Evolutionary conservation across 1,284 basidiomycete genomes (phyloP).

Genomic region (Ganoderma sp.): DNA sequence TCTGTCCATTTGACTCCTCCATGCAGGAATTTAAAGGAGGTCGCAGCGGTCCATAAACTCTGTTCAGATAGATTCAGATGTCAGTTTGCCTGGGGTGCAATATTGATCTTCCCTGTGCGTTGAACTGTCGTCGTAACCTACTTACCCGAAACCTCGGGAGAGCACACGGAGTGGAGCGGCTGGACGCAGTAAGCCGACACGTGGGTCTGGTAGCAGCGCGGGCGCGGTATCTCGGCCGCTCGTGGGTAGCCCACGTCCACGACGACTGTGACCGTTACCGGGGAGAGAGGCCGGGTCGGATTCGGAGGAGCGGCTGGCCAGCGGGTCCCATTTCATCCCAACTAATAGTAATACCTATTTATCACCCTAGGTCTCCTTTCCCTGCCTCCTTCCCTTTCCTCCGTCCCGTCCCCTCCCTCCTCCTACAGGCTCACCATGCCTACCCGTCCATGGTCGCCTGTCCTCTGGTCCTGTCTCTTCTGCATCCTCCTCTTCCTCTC

Average conservation of each 20-base stretch:
- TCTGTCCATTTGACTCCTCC: neutral
- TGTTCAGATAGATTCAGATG: neutral
- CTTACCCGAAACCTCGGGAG: neutral
- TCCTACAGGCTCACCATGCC: constrained; percentile 27
- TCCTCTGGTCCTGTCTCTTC: constrained; percentile 32
- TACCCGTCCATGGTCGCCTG: constrained; percentile 24
- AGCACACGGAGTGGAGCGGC: constrained; percentile 8
- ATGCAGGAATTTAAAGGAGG: neutral
- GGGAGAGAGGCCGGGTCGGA: constrained; percentile 19
- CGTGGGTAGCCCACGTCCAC: neutral
- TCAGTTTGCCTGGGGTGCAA: neutral
- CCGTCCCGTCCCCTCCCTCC: constrained; percentile 17
- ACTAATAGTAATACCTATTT: constrained; percentile 22
- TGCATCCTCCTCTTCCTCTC: constrained; percentile 26
- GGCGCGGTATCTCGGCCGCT: constrained; percentile 13
- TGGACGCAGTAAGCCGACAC: constrained; percentile 9
- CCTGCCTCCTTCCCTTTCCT: constrained; percentile 22
- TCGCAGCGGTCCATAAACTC: neutral
- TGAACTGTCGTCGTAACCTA: neutral
- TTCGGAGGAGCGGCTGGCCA: constrained; percentile 9
- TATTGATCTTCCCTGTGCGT: neutral
- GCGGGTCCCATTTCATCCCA: constrained; percentile 26
- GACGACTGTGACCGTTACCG: constrained; percentile 11
- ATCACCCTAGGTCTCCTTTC: constrained; percentile 22
- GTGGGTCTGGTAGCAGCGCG: constrained; percentile 9